Evolutionary conservation across 805 yeast species (phyloP), one percentile per base, ranked within the genome.

Genomic region (Ogataea sp.): DNA sequence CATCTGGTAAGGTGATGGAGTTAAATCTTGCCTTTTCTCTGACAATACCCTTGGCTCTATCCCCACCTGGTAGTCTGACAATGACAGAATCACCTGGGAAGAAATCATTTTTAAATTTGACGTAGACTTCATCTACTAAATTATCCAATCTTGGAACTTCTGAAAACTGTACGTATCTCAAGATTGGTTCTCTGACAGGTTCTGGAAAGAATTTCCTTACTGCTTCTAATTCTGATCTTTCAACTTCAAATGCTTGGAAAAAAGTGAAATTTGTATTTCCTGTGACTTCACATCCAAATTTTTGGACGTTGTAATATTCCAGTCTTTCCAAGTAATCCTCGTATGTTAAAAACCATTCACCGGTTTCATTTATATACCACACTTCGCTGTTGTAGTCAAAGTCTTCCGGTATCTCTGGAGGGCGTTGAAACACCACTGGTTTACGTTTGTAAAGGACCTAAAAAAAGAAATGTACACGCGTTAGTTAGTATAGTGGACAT

Each of bases 241-340:
- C 98, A 43, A 83, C 78, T 39, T 78, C 76, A 34, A 76, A 68
- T 0, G 97, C 98, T 52, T 93, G 94, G 57, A 89, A 89, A 57
- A 75, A 93, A 1, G 96, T 86, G 42, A 90, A 70, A 51, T 94
- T 83, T 15, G 96, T 82, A 52, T 87, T 85, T 13, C 98, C 98
- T 1, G 97, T 86, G 36, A 90, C 83, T 61, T 93, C 98, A 64
- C 97, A 93, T 11, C 88, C 93, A 62, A 93, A 93, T 57, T 86
- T 84, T 48, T 78, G 78, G 37, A 74, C 69, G 43, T 71, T 71
- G 58, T 83, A 84, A 59, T 81, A 83, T 56, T 83, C 87, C 67
- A 83, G 62, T 40, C 90, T 64, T 18, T 62, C 62, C 36, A 93
- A 64, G 52, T 86, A 90, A 9, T 80, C 87, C 39, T 82, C 85